phyloP scores from a whole-genome alignment of 768 basidiomycete genomes.

The Coprinellus micaceus region DNA sequence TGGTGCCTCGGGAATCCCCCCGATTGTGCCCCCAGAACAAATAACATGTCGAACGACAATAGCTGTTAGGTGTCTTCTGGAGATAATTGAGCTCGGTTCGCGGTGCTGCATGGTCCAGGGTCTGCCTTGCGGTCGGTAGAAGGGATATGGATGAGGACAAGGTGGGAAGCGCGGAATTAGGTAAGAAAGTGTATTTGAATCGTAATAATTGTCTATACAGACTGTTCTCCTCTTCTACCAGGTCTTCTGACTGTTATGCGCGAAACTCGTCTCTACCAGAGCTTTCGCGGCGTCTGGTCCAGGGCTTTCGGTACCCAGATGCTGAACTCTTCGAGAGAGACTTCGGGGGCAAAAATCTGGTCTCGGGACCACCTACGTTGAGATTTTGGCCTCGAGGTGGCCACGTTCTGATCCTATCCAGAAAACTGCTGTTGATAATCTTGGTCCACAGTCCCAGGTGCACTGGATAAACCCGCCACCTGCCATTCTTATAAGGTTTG shows the following conservation, averaged over 20 bases:
- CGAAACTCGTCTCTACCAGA: not conserved
- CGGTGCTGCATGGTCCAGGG: not conserved
- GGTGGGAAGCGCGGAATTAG: not conserved
- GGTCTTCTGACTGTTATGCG: not conserved
- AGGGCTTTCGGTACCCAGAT: slow-evolving; percentile 2
- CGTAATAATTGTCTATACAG: not conserved
- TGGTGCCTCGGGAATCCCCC: slow-evolving; percentile 9
- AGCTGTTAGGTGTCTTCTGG: slow-evolving; percentile 1
- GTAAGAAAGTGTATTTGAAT: not conserved
- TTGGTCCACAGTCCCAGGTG: slow-evolving; percentile 23
- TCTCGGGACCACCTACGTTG: not conserved
- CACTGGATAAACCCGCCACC: slow-evolving; percentile 20
- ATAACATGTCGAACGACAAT: slow-evolving; percentile 7
- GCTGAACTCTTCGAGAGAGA: not conserved
- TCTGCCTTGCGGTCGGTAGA: not conserved
- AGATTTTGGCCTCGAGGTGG: slow-evolving; percentile 36
- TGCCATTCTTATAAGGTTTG: slow-evolving; percentile 26
- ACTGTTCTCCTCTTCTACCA: not conserved
- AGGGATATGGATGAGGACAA: not conserved
- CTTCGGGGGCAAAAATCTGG: not conserved
- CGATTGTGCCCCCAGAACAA: not conserved
- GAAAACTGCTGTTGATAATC: slow-evolving; percentile 29
- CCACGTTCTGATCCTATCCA: slow-evolving; percentile 50
- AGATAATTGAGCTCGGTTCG: not conserved
- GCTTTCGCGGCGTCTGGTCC: slow-evolving; percentile 1